Base-by-base conservation (phyloP, 352 stramenopile genomes). In the Phytophthora pisi region DNA sequence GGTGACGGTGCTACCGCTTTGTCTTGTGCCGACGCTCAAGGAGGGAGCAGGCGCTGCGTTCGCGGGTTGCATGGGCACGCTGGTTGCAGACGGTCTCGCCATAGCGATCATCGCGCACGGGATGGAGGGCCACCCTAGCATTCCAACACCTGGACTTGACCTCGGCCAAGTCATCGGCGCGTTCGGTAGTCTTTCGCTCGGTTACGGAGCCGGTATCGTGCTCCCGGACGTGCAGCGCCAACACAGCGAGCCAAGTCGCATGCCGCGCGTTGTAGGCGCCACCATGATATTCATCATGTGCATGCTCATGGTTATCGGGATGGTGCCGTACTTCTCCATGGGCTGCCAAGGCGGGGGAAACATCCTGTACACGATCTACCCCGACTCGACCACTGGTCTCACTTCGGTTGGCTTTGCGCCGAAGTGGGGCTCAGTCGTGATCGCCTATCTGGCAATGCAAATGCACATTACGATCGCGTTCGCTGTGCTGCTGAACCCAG, bases 161-260 rank as follows among this genome's bases (percentile, higher is more conserved):
- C 73, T 89, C 26, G 69, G 74, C 13, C 78, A 86, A 68, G 70
- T 87, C 34, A 61, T 74, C 11, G 79, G 61, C 20, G 75, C 74
- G 0, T 90, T 90, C 53, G 82, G 79, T 40, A 90, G 81, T 59
- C 64, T 90, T 34, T 84, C 71, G 15, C 75, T 90, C 20, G 78
- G 78, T 10, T 89, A 89, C 54, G 78, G 70, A 8, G 82, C 79
- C 5, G 79, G 58, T 0, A 68, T 72, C 18, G 65, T 72, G 4
- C 51, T 72, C 3, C 58, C 65, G 8, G 59, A 72, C 16, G 57
- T 72, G 16, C 65, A 72, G 26, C 58, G 65, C 23, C 65, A 72
- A 40, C 65, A 72, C 59, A 73, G 66, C 24, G 59, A 73, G 4
- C 66, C 66, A 2, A 58, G 31, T 40, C 66, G 66, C 38, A 73